phyloP scores from a whole-genome alignment of 371 early-diverging fungal genomes.

The Dichotomocladium elegans region DNA sequence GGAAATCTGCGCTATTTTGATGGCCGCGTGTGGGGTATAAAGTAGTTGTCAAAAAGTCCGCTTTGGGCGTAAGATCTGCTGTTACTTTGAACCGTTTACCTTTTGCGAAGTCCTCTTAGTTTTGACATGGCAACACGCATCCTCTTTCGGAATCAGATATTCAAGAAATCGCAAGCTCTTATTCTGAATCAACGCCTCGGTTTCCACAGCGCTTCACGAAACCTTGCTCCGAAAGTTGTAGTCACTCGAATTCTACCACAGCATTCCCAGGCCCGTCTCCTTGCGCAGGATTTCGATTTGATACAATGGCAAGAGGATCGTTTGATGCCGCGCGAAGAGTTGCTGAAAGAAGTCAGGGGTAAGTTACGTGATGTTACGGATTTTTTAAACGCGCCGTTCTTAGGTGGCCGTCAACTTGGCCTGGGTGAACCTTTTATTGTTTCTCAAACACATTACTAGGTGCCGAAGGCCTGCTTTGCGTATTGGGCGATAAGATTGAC shows the following conservation, averaged over 20 bases:
- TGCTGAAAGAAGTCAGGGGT: slow-evolving; percentile 29
- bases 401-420: neutral
- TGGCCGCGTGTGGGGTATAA: too few relatives aligned
- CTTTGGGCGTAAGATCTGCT: too few relatives aligned
- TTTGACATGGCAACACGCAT: too few relatives aligned
- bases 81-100: too few relatives aligned
- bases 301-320: slow-evolving; percentile 30
- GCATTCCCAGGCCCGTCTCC: slow-evolving; percentile 19
- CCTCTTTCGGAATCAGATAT: too few relatives aligned
- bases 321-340: slow-evolving; percentile 23
- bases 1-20: too few relatives aligned
- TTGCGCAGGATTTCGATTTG: slow-evolving; percentile 21
- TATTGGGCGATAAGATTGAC: slow-evolving; percentile 70
- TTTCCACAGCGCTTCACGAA: slow-evolving; percentile 5
- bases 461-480: slow-evolving; percentile 59
- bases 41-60: too few relatives aligned
- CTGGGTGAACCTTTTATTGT: too few relatives aligned
- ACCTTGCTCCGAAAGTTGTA: slow-evolving; percentile 19
- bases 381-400: neutral
- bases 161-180: too few relatives aligned
- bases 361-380: neutral
- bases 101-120: too few relatives aligned
- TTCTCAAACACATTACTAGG: too few relatives aligned
- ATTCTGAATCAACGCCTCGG: too few relatives aligned
- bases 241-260: slow-evolving; percentile 26